A percentile compares a stretch with the other conserved stretches of the same genome.
Conservation (phyloP, 2,329 filamentous ascomycete genomes). For the Penicillium expansum region DNA sequence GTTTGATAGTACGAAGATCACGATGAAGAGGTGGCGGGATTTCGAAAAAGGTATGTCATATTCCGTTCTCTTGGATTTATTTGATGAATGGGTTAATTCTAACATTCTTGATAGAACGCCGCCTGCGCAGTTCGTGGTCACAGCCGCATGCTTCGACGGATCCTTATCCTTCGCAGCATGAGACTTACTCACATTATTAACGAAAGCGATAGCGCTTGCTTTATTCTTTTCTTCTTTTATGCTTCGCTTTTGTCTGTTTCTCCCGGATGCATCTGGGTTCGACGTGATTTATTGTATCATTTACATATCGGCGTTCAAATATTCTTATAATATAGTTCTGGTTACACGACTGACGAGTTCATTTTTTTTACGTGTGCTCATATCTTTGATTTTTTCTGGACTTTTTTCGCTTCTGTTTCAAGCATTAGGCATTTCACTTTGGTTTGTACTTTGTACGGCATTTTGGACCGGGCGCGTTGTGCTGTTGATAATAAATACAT, state of each 20-base stretch:
- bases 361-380: not conserved
- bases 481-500: not conserved
- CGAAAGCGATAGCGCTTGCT: slow-evolving; percentile 7
- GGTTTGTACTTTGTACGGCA: not conserved
- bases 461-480: not conserved
- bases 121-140: slow-evolving; percentile 31
- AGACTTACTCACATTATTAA: slow-evolving; percentile 41
- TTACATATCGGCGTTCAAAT: slow-evolving; percentile 13
- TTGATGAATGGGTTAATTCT: not conserved
- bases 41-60: slow-evolving; percentile 69
- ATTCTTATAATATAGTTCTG: slow-evolving; percentile 6
- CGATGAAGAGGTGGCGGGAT: slow-evolving; percentile 98
- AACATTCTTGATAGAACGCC: slow-evolving; percentile 35
- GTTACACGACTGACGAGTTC: slow-evolving; percentile 5
- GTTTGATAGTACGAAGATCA: slow-evolving; percentile 98
- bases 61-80: not conserved
- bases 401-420: not conserved
- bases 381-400: not conserved
- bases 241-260: slow-evolving; percentile 1
- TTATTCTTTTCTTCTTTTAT: not conserved
- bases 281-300: slow-evolving; percentile 18
- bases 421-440: too few species aligned
- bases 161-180: slow-evolving; percentile 34
- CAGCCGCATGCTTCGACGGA: slow-evolving; percentile 24
- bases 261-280: slow-evolving; percentile 3